Evolutionary conservation across 768 basidiomycete species (phyloP), one percentile per base, ranked within the genome.

Genomic region (Auriculariales sp.): DNA sequence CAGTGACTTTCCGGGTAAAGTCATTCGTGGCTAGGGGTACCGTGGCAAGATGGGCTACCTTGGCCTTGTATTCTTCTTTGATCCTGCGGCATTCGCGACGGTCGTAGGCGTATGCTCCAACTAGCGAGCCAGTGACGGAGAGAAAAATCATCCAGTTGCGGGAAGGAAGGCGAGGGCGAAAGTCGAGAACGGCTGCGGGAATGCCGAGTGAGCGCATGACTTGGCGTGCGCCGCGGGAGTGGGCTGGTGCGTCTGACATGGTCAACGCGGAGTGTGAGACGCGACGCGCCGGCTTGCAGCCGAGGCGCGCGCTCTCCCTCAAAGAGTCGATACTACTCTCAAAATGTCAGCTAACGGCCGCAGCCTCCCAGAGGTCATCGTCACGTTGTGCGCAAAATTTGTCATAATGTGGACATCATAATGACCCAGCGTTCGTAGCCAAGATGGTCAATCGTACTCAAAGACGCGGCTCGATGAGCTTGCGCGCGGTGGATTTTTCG

Each of bases 131-230:
- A 3, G 88, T 81, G 56, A 90, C 65, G 27, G 79, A 72, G 50
- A 91, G 73, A 68, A 98, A 97, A 59, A 94, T 91, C 55, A 89
- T 77, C 91, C 90, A 93, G 58, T 95, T 95, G 53, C 89, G 75
- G 1, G 87, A 90, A 3, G 93, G 94, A 14, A 93, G 72, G 54
- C 77, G 79, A 2, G 92, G 93, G 30, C 84, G 77, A 62, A 85
- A 87, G 56, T 80, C 76, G 33, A 95, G 71, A 77, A 89, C 90
- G 46, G 82, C 82, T 14, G 79, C 70, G 22, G 77, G 75, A 28
- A 78, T 69, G 36, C 76, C 77, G 19, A 75, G 66, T 45, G 51
- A 54, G 15, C 24, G 12, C 45, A 44, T 22, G 48, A 32, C 29
- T 47, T 15, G 10, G 14, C 46, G 27, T 22, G 46, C 22, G 39